Conservation (phyloP, 345 rosid species). For the Acer saccharum region DNA sequence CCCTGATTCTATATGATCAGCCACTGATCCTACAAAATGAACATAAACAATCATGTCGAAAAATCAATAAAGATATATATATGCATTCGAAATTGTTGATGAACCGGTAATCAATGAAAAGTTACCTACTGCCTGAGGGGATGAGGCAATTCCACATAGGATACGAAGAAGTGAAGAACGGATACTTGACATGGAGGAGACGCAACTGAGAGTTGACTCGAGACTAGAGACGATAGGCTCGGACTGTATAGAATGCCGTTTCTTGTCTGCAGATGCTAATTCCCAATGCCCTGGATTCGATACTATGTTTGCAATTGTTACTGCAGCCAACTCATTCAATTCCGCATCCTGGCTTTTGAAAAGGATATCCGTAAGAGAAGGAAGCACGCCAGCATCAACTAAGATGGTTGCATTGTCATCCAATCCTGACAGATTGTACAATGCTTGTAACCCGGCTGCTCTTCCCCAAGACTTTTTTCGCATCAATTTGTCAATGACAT, state of each 20-base stretch:
- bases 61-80: background rate
- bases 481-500: too few relatives aligned
- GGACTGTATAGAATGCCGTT: slow-evolving; percentile 44
- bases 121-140: slow-evolving; percentile 51
- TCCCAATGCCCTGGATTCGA: slow-evolving; percentile 54
- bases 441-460: slow-evolving; percentile 37
- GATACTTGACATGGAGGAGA: slow-evolving; percentile 10
- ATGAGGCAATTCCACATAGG: slow-evolving; percentile 41
- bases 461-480: slow-evolving; percentile 26
- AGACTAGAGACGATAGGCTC: slow-evolving; percentile 14
- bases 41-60: too few relatives aligned
- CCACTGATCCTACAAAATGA: slow-evolving; percentile 35
- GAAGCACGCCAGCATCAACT: slow-evolving; percentile 38
- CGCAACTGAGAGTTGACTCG: slow-evolving; percentile 31
- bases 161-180: slow-evolving; percentile 33
- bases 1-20: slow-evolving; percentile 28
- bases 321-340: slow-evolving; percentile 37
- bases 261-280: slow-evolving; percentile 37
- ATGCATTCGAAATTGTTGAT: background rate
- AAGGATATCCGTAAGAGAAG: slow-evolving; percentile 38
- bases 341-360: slow-evolving; percentile 15
- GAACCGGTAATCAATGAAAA: background rate
- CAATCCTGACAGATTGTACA: slow-evolving; percentile 43
- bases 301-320: slow-evolving; percentile 40
- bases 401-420: slow-evolving; percentile 45